Percentiles rank a stretch among this genome's conserved stretches.
These are phyloP conservation scores for Eucalyptus polybractea DNA, from an alignment of 345 rosid species.

Conservation along the genomic window DNA sequence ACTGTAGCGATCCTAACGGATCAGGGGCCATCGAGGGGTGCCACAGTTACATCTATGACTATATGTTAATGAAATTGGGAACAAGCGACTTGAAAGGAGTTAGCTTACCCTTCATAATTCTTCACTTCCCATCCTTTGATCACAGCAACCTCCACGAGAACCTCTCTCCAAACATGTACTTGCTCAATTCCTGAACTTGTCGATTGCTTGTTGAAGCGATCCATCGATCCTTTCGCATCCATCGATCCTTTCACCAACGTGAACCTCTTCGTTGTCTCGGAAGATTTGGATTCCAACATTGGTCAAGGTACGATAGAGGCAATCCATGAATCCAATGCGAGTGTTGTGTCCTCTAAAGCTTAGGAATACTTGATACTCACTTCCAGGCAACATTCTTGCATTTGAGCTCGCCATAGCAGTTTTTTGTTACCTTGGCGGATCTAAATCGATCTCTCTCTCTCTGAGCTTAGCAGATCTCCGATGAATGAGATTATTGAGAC, in stretches of 20 bases:
- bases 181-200: neutral
- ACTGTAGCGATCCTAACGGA: too few relatives aligned
- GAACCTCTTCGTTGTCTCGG: neutral
- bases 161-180: neutral
- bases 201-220: fast-evolving
- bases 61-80: too few relatives aligned
- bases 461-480: too few relatives aligned
- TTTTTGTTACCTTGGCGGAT: too few relatives aligned
- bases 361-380: neutral
- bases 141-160: neutral
- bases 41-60: too few relatives aligned
- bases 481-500: too few relatives aligned
- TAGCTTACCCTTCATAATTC: neutral
- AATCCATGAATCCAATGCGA: neutral
- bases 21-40: too few relatives aligned
- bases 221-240: neutral
- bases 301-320: neutral
- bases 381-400: fast-evolving
- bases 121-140: neutral
- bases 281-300: neutral
- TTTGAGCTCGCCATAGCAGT: neutral
- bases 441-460: neutral
- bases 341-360: neutral
- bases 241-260: neutral
- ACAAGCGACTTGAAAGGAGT: neutral